Base-by-base conservation (phyloP, 352 stramenopile genomes). In the Pythium scleroteichum region DNA sequence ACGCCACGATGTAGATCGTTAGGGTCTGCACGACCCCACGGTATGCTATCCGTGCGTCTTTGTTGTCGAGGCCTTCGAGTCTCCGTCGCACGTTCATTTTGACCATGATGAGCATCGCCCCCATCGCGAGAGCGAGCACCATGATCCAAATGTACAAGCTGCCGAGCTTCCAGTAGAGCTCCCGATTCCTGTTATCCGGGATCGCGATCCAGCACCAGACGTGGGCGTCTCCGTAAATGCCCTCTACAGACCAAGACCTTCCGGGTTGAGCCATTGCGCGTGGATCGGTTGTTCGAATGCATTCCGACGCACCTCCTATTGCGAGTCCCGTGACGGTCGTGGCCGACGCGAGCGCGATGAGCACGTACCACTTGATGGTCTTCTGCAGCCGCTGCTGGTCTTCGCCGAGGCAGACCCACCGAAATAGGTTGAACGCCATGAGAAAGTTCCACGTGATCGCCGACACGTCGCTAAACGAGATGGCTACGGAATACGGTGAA, bases 381-480 rank as follows among this genome's bases (percentile, higher is more conserved):
- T 82, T 78, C 69, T 90, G 80, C 35, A 93, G 78, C 72, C 88
- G 86, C 47, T 85, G 81, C 69, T 92, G 82, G 64, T 95, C 84
- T 49, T 92, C 80, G 10, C 85, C 85, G 52, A 87, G 71, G 55
- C 84, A 92, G 7, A 95, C 77, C 85, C 85, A 95, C 17, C 79
- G 80, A 64, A 85, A 93, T 12, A 95, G 64, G 58, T 93, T 91
- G 27, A 83, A 73, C 38, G 83, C 82, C 80, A 95, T 95, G 19
- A 95, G 75, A 50, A 92, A 84, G 60, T 93, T 92, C 85, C 85
- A 95, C 29, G 72, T 75, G 53, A 93, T 92, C 19, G 85, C 83
- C 26, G 78, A 72, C 17, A 79, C 71, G 27, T 92, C 79, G 33
- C 83, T 82, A 38, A 93, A 93, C 14, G 78, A 87, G 49, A 95